phyloP scores from a whole-genome alignment of 192 early-diverging fungal species.

The Rhizophlyctis rosea region DNA sequence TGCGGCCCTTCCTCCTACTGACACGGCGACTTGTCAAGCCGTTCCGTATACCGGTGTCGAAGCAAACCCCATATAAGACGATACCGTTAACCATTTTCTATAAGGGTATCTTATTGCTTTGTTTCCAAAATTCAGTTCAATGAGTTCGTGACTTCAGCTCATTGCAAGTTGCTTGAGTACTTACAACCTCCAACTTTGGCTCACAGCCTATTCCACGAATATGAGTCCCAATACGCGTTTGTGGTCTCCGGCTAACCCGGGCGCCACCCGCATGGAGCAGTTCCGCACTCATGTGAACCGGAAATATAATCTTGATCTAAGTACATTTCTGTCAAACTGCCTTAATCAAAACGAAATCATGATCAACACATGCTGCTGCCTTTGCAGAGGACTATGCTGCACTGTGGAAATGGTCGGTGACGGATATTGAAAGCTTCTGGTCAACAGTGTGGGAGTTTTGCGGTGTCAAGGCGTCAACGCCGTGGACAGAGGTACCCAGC shows the following conservation, averaged over 20 bases:
- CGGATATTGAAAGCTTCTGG: constrained; percentile 80
- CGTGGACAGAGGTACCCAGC: constrained; percentile 25
- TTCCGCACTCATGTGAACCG: constrained; percentile 73
- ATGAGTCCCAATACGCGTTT: too few relatives aligned
- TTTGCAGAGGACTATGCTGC: constrained; percentile 61
- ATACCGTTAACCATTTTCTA: too few relatives aligned
- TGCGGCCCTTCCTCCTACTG: too few relatives aligned
- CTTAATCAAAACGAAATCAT: constrained; percentile 8
- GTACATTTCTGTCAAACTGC: constrained; percentile 31
- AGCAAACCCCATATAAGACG: too few relatives aligned
- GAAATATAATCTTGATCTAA: constrained; percentile 57
- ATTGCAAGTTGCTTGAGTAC: too few relatives aligned
- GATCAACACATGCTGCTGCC: not conserved
- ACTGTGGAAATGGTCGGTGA: constrained; percentile 82
- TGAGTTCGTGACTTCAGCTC: too few relatives aligned
- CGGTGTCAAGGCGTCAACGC: constrained; percentile 47
- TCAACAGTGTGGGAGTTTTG: constrained; percentile 79
- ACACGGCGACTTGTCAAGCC: too few relatives aligned
- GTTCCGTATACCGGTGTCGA: too few relatives aligned
- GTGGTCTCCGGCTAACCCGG: constrained; percentile 61
- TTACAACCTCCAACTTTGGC: too few relatives aligned
- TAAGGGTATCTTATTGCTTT: too few relatives aligned
- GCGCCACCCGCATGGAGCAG: constrained; percentile 62
- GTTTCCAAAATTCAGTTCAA: too few relatives aligned
- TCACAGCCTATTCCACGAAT: too few relatives aligned